A percentile compares a stretch with the other conserved stretches of the same genome.
Evolutionary conservation across 257 asterid species (phyloP).

Genomic region (Nemophila menziesii): DNA sequence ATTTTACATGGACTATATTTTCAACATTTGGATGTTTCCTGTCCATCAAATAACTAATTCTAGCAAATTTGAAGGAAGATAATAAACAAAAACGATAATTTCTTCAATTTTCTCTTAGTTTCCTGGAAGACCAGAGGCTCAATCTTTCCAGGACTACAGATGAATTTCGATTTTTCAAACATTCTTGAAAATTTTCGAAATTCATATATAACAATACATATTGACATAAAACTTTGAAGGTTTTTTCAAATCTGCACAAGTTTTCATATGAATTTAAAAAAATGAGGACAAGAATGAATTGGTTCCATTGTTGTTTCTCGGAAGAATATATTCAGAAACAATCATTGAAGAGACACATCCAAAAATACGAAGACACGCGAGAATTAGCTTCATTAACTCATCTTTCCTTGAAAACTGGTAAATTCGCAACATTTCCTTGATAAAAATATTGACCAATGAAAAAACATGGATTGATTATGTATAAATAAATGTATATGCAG

Average conservation of each 20-base stretch:
- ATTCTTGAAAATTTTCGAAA: background rate
- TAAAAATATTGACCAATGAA: background rate
- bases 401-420: slow-evolving; percentile 27
- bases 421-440: background rate
- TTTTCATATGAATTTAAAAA: slow-evolving; percentile 12
- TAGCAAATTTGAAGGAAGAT: background rate
- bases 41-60: background rate
- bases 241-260: slow-evolving; percentile 16
- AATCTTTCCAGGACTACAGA: background rate
- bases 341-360: slow-evolving; percentile 20
- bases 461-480: background rate
- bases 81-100: too few relatives aligned
- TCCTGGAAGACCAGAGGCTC: background rate
- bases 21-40: background rate
- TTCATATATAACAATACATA: background rate
- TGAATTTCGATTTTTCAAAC: background rate
- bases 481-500: slow-evolving; percentile 30
- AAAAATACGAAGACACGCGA: slow-evolving; percentile 7
- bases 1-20: background rate
- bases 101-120: background rate
- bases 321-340: slow-evolving; percentile 20
- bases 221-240: background rate
- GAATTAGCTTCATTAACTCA: slow-evolving; percentile 22
- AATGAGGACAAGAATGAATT: slow-evolving; percentile 36
- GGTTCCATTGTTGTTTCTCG: slow-evolving; percentile 66